phyloP scores from a whole-genome alignment of 345 rosid species.

The Brassica nigra region DNA sequence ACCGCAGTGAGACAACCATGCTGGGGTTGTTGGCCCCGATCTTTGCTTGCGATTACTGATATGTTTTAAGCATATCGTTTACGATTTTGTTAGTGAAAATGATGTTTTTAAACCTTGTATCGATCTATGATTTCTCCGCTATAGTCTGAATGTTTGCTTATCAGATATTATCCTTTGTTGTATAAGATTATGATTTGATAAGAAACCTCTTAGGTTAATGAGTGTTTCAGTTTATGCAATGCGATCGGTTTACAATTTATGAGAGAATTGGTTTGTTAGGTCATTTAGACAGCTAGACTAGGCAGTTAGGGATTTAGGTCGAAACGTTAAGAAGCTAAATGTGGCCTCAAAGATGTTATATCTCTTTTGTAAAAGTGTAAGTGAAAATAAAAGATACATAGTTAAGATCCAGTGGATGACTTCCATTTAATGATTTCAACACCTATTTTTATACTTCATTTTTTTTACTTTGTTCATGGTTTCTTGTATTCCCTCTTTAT shows the following conservation, averaged over 20 bases:
- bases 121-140: neutral
- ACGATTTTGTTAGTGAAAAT: slow-evolving; percentile 13
- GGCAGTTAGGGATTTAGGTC: too few species aligned
- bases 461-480: neutral
- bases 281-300: too few species aligned
- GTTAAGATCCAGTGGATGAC: too few species aligned
- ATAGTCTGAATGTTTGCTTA: neutral
- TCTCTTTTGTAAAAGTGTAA: too few species aligned
- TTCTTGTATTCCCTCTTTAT: neutral
- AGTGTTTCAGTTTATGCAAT: neutral
- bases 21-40: neutral
- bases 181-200: neutral
- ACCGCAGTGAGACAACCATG: slow-evolving; percentile 18
- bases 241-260: neutral
- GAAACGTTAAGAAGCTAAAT: too few species aligned
- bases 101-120: neutral
- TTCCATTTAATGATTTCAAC: too few species aligned
- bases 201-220: neutral
- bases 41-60: slow-evolving; percentile 11
- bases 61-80: slow-evolving; percentile 14
- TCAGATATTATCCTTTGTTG: neutral
- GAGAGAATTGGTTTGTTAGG: neutral
- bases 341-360: too few species aligned
- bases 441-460: too few species aligned
- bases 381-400: too few species aligned